Conservation (phyloP, 2,329 filamentous ascomycete species). For the Trichoderma brevicompactum region DNA sequence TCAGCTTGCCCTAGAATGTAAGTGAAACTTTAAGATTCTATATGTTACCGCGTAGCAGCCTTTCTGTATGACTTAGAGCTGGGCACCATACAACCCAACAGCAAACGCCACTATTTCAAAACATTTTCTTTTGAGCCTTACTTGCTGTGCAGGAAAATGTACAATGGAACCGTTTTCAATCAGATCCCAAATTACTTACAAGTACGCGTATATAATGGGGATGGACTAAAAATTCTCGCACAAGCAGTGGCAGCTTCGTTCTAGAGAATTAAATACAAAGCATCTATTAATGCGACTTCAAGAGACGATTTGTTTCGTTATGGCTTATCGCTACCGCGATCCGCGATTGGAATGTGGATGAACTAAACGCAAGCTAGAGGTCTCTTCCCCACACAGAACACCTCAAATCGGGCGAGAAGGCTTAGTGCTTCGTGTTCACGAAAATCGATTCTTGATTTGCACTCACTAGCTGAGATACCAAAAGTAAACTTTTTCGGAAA, state of each 20-base stretch:
- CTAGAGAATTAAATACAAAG: no score
- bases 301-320: slow-evolving; percentile 11
- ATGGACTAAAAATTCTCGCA: neutral
- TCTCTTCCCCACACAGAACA: neutral
- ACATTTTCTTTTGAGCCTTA: neutral
- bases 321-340: neutral
- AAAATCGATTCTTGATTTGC: neutral
- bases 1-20: no score
- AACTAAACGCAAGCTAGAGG: neutral
- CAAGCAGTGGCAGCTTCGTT: neutral
- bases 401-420: slow-evolving; percentile 1
- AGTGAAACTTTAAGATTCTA: no score
- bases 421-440: neutral
- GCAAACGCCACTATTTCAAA: no score
- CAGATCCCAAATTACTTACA: neutral
- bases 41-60: no score
- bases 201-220: neutral
- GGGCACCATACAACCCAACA: no score
- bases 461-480: neutral
- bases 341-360: neutral
- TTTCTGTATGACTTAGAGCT: no score
- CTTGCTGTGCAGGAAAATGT: neutral
- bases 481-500: neutral
- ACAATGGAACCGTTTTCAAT: no score
- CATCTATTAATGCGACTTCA: neutral